Evolutionary conservation across 2,329 filamentous ascomycete genomes (phyloP).

Genomic region (Trichoderma pleuroti): DNA sequence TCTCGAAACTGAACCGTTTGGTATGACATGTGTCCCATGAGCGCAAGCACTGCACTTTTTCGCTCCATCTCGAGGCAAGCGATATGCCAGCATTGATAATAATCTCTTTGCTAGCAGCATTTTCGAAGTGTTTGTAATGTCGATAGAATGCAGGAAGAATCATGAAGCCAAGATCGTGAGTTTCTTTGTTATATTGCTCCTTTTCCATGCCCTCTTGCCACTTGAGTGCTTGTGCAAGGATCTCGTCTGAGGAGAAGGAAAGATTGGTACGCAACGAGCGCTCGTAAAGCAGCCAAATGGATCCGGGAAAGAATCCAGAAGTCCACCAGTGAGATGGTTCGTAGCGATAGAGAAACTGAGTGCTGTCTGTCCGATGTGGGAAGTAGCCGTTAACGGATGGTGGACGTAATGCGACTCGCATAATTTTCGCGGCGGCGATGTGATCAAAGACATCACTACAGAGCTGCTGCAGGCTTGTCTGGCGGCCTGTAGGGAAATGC

Average conservation of each 20-base stretch:
- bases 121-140: slow-evolving; percentile 10
- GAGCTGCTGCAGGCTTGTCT: background rate
- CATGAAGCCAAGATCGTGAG: slow-evolving; percentile 22
- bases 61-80: slow-evolving; percentile 19
- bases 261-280: background rate
- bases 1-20: slow-evolving; percentile 10
- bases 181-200: slow-evolving; percentile 16
- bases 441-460: background rate
- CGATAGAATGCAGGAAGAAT: slow-evolving; percentile 17
- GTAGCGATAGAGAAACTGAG: background rate
- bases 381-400: background rate
- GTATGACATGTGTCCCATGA: slow-evolving; percentile 18
- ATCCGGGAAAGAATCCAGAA: slow-evolving; percentile 21
- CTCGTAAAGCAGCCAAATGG: slow-evolving; percentile 18
- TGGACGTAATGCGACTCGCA: slow-evolving; percentile 4
- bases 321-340: slow-evolving; percentile 28
- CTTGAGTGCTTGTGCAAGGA: slow-evolving; percentile 14
- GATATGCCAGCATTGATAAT: slow-evolving; percentile 18
- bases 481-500: background rate
- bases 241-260: slow-evolving; percentile 10
- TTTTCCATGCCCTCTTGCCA: slow-evolving; percentile 20
- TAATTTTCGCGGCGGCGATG: background rate
- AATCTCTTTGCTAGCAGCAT: background rate
- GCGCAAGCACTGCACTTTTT: slow-evolving; percentile 18
- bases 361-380: slow-evolving; percentile 6